Evolutionary conservation across 306 rosid species (phyloP).

Genomic region (Cucurbita ficifolia): DNA sequence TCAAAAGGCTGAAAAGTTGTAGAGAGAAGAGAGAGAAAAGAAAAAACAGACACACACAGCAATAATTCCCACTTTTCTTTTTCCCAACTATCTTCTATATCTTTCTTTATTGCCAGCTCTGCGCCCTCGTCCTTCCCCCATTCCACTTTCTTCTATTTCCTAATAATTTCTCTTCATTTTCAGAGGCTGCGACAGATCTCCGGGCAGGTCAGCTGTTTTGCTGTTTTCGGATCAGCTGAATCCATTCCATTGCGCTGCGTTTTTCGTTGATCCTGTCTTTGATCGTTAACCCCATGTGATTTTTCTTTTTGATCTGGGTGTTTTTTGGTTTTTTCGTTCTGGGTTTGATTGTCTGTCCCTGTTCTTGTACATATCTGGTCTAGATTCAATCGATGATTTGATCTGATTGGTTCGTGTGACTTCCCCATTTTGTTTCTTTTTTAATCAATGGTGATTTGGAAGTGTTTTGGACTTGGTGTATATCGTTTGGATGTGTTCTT

Average conservation of each 20-base stretch:
- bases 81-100: conserved; percentile 22
- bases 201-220: conserved; percentile 30
- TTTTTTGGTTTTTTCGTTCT: conserved; percentile 11
- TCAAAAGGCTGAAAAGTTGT: conserved; percentile 63
- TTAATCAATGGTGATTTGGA: neutral
- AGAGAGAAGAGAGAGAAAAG: conserved; percentile 28
- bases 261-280: conserved; percentile 25
- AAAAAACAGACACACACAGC: conserved; percentile 23
- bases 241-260: conserved; percentile 10
- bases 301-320: neutral
- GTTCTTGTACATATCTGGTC: neutral
- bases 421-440: conserved; percentile 2
- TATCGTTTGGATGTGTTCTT: neutral
- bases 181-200: conserved; percentile 37
- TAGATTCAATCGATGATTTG: conserved; percentile 17
- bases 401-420: conserved; percentile 16
- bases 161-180: conserved; percentile 11
- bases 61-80: conserved; percentile 60
- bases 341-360: conserved; percentile 14
- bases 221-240: neutral
- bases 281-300: neutral
- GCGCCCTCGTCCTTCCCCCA: conserved; percentile 41
- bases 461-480: neutral
- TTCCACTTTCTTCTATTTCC: neutral
- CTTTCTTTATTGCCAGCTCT: conserved; percentile 80